Conservation (phyloP, 192 early-diverging fungal genomes). For the Thamnidium elegans region DNA sequence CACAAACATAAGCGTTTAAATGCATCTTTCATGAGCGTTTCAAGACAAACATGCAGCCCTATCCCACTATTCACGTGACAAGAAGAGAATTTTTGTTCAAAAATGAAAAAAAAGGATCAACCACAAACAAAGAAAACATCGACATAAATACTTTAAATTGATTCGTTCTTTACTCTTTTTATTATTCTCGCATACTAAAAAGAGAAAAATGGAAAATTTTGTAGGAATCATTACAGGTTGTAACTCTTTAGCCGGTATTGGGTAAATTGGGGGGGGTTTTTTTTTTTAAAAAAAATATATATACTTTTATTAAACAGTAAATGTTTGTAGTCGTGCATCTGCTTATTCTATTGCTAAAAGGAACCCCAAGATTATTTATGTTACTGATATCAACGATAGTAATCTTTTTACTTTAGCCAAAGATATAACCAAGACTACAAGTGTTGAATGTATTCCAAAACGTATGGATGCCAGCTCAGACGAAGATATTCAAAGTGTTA, state of each 20-base stretch:
- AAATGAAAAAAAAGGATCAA: too few species aligned
- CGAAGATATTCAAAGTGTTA: constrained; percentile 32
- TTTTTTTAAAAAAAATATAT: not conserved
- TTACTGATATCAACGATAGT: constrained; percentile 36
- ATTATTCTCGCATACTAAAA: not conserved
- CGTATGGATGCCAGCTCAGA: constrained; percentile 45
- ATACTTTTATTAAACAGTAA: too few species aligned
- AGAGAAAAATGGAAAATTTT: constrained; percentile 29
- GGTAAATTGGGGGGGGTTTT: too few species aligned
- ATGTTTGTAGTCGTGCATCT: constrained; percentile 30
- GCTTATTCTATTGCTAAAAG: constrained; percentile 26
- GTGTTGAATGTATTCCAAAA: constrained; percentile 29
- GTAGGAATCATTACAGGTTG: constrained; percentile 55
- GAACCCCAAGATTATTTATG: constrained; percentile 38
- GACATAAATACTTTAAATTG: too few species aligned
- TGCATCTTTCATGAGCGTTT: too few species aligned
- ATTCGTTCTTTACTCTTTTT: not conserved
- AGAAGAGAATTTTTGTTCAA: too few species aligned
- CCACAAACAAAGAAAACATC: too few species aligned
- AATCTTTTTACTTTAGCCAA: constrained; percentile 38
- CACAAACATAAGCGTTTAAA: too few species aligned
- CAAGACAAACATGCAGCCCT: too few species aligned
- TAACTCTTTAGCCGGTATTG: constrained; percentile 45
- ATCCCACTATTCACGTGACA: too few species aligned
- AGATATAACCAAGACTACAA: constrained; percentile 28